Base-by-base conservation (phyloP, 768 basidiomycete species). In the Rhizopogon rudus region DNA sequence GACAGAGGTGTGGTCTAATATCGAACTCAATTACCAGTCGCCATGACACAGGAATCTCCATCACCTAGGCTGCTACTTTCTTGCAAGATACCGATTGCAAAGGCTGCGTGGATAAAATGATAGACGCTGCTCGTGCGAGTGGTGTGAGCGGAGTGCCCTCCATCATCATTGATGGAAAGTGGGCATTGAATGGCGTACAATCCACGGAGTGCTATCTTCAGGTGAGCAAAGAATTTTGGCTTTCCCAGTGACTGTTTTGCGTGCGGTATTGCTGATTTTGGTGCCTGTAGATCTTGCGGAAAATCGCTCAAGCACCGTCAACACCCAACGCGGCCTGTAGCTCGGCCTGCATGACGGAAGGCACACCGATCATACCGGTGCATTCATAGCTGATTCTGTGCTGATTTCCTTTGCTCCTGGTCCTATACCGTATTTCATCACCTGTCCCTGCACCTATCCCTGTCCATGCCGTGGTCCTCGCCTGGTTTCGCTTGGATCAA, bases 121-220 rank as follows among this genome's bases (percentile, higher is more conserved):
- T 78, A 52, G 60, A 65, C 7, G 68, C 71, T 12, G 77, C 78
- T 3, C 72, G 73, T 56, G 61, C 67, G 25, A 67, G 71, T n/a
- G 76, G 78, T 5, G 77, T 81, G 56, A 73, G 70, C 1, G 81
- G 81, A 37, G 79, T 81, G 1, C 81, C 81, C 0, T 81, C 79
- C 64, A 72, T 77, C 53, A 75, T 81, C 55, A 70, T 79, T 33
- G 71, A 79, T 40, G 68, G 71, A 10, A 75, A 71, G 49, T 79
- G 74, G 71, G 78, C 75, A 14, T 43, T 79, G 51, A 73, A 71
- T 14, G 77, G 77, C n/a, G 75, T 74, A 8, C 79, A 80, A 55
- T 53, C 71, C 8, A 62, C 61, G 40, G 77, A 77, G 16, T 71
- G 68, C 43, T 79, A 75, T 57, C 55, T 68, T 31, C 66, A 71